phyloP scores from a whole-genome alignment of 805 yeast genomes.

The Torulaspora microellipsoides region DNA sequence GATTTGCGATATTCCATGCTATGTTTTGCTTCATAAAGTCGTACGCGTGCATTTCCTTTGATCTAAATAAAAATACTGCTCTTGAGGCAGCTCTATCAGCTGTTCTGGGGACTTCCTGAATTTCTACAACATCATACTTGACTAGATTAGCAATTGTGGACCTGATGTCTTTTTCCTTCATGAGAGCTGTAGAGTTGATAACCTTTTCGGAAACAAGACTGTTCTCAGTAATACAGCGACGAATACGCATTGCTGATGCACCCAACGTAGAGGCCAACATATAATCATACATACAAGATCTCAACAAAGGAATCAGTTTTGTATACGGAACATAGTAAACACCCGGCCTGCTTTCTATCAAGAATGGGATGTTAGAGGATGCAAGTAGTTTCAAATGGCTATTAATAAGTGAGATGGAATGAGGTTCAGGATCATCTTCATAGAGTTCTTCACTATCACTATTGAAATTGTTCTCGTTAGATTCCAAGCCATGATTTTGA shows the following conservation, averaged over 20 bases:
- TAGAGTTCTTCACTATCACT: conserved; percentile 35
- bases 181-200: conserved; percentile 66
- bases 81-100: conserved; percentile 88
- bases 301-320: conserved; percentile 43
- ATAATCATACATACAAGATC: conserved; percentile 50
- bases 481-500: conserved; percentile 26
- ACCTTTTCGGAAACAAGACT: conserved; percentile 81
- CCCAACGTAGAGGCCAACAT: conserved; percentile 60
- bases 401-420: conserved; percentile 38
- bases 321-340: conserved; percentile 60
- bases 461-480: conserved; percentile 22
- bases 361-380: conserved; percentile 48
- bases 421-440: conserved; percentile 33
- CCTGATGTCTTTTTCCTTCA: conserved; percentile 74
- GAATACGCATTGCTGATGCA: conserved; percentile 59
- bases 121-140: conserved; percentile 67
- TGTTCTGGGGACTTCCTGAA: conserved; percentile 91
- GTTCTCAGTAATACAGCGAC: conserved; percentile 69
- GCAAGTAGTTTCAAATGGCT: conserved; percentile 69
- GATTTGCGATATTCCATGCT: conserved; percentile 42
- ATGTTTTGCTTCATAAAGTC: conserved; percentile 44
- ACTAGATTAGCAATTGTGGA: conserved; percentile 63
- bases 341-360: conserved; percentile 54
- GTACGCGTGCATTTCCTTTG: conserved; percentile 50
- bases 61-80: conserved; percentile 77